Evolutionary conservation across 352 stramenopile genomes (phyloP), one percentile per base, ranked within the genome.

Genomic region (Halophytophthora polymorphica): DNA sequence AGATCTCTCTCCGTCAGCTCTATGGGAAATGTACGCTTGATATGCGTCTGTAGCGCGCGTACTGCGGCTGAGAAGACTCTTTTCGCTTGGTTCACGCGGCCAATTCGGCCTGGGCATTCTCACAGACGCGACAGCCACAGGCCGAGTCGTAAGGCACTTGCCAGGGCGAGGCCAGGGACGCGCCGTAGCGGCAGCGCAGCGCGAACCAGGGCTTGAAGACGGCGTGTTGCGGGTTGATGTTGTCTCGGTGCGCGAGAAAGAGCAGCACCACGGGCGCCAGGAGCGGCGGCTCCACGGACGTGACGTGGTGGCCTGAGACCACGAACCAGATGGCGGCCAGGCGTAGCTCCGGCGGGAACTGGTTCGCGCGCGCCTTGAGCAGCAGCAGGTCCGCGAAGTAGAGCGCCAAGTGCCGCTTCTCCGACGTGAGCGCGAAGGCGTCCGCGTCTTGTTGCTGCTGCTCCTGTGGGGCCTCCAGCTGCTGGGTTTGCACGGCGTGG

Each of bases 381-480:
- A 88, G 58, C 28, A 83, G 35, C 12, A 88, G 50, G 37, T 85
- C 74, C 1, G 67, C 68, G 47, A 86, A 83, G 58, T 86, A 88
- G 38, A 73, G 58, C 42, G 73, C 75, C 36, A 85, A 43, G n/a
- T 83, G 68, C 17, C 62, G 53, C 48, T 83, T 56, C 34, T 69
- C 49, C 2, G 58, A 43, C 10, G 52, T 45, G 2, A 82, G 37
- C 3, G 19, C n/a, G 13, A 41, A 17, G 11, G 35, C 50, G 35
- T 43, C 46, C 11, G 47, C 15, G 23, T 29, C 37, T 45, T 58
- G 45, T 10, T 57, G 45, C 8, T 49, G 15, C 34, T 31, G 25
- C 14, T 46, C 2, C 4, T 28, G 22, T 31, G 25, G 4, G 25
- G 25, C 25, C 8, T 31, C 25, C 25, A 10, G 25, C 25, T 31